Evolutionary conservation across 2,329 filamentous ascomycete species (phyloP).

Genomic region (Ustulina deusta): DNA sequence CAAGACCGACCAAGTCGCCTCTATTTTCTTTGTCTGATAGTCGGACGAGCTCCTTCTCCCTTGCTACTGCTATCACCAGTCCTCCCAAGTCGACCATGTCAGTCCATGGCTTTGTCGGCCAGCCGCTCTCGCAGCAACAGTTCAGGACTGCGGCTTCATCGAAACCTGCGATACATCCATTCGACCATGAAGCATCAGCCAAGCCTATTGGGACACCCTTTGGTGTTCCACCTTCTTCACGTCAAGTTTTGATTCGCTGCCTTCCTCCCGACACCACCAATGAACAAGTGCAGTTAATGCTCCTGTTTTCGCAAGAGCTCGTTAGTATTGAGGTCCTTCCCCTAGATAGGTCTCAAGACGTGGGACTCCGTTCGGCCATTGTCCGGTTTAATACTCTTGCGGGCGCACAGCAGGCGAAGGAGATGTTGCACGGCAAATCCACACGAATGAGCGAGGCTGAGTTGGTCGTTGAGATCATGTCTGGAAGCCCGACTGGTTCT

Average conservation of each 20-base stretch:
- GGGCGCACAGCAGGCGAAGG: slow-evolving; percentile 69
- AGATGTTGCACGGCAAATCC: slow-evolving; percentile 67
- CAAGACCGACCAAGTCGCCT: slow-evolving; percentile 42
- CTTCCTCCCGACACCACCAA: slow-evolving; percentile 67
- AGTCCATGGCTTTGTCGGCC: slow-evolving; percentile 57
- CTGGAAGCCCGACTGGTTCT: slow-evolving; percentile 53
- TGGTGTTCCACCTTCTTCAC: slow-evolving; percentile 52
- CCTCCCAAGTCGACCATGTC: slow-evolving; percentile 57
- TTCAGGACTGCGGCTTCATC: slow-evolving; percentile 53
- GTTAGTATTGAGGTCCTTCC: slow-evolving; percentile 64
- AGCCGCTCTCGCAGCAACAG: slow-evolving; percentile 53
- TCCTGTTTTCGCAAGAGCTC: slow-evolving; percentile 69
- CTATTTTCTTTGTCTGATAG: slow-evolving; percentile 46
- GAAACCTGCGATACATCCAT: slow-evolving; percentile 50
- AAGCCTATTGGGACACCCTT: slow-evolving; percentile 57
- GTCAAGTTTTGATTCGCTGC: slow-evolving; percentile 64
- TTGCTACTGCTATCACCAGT: slow-evolving; percentile 31
- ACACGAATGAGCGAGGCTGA: slow-evolving; percentile 63
- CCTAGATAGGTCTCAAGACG: slow-evolving; percentile 62
- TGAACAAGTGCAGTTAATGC: slow-evolving; percentile 67
- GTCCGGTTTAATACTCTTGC: slow-evolving; percentile 64
- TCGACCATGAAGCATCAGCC: slow-evolving; percentile 57
- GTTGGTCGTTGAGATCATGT: slow-evolving; percentile 72
- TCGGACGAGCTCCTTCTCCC: slow-evolving; percentile 44
- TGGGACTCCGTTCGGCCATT: slow-evolving; percentile 64